Evolutionary conservation across 2,329 filamentous ascomycete species (phyloP), one percentile per base, ranked within the genome.

Genomic region (Colletotrichum ledebouriae): DNA sequence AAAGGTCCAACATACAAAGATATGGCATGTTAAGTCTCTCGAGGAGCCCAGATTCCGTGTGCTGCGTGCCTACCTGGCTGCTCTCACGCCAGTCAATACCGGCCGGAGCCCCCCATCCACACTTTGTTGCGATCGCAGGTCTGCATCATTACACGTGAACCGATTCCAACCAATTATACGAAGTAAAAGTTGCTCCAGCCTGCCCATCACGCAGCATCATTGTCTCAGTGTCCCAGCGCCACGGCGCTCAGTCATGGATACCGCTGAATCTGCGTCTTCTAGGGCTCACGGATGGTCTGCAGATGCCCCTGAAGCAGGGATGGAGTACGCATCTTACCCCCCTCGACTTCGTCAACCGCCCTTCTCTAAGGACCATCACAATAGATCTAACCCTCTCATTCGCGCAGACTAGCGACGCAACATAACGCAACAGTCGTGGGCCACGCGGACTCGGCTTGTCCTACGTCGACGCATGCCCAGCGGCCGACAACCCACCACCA

Each of bases 371-470:
- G 22, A 29, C 15, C 12, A n/a, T 39, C 33, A 29, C 10, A 42
- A 42, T 9, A 15, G 42, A 10, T 34, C 59, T 57, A n/a, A 67
- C 20, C 15, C 25, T 49, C 11, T 29, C 11, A 46, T 46, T 47
- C 52, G 22, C n/a, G 44, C 22, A 63, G 59, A 37, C 44, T 37
- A 25, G 11, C 47, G 37, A 20, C 52, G 29, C 53, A 25, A 11
- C 44, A 20, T 52, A 20, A 34, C 58, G 34, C 57, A 4, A 69
- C 63, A 12, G 58, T 73, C 42, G 70, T 73, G 25, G 71, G 71
- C 44, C 74, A 74, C 58, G 72, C 73, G 3, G 55, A 42, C 53
- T 64, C 17, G 73, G 72, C 22, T 70, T 68, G 44, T 63, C 68
- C n/a, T 70, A 75, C 33, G n/a, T 22, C 42, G 42, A 34, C 42